Evolutionary conservation across 2,329 filamentous ascomycete species (phyloP).

Genomic region (Neoascochyta sp.): DNA sequence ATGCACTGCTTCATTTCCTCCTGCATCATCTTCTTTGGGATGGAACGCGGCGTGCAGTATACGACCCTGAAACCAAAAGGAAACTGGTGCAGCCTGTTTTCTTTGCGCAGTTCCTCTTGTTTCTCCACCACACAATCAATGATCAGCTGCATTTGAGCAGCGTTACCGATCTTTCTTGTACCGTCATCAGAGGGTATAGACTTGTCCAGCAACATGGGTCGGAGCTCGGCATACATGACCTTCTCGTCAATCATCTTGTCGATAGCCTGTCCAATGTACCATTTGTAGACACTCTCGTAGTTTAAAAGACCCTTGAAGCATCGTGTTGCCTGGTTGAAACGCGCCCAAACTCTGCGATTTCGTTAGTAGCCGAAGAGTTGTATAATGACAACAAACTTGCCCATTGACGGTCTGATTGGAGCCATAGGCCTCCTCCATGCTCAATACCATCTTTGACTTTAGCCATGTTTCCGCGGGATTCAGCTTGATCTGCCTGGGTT

Average conservation of each 20-base stretch:
- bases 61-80: conserved; percentile 65
- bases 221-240: conserved; percentile 68
- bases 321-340: conserved; percentile 66
- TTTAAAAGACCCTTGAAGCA: conserved; percentile 72
- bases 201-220: conserved; percentile 67
- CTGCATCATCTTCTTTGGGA: conserved; percentile 48
- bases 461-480: conserved; percentile 52
- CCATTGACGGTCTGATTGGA: conserved; percentile 49
- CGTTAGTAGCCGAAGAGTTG: not conserved
- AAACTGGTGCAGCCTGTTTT: conserved; percentile 46
- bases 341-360: conserved; percentile 48
- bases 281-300: conserved; percentile 59
- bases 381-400: conserved; percentile 40
- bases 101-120: conserved; percentile 36
- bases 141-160: conserved; percentile 53
- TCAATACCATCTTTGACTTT: conserved; percentile 59
- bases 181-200: conserved; percentile 60
- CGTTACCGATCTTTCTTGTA: conserved; percentile 50
- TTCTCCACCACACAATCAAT: conserved; percentile 52
- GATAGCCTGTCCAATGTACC: conserved; percentile 59
- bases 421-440: conserved; percentile 58
- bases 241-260: conserved; percentile 61
- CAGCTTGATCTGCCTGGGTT: conserved; percentile 12
- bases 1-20: conserved; percentile 60
- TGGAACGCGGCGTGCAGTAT: conserved; percentile 66